Base-by-base conservation (phyloP, 805 yeast genomes). In the Candida andamanensis region DNA sequence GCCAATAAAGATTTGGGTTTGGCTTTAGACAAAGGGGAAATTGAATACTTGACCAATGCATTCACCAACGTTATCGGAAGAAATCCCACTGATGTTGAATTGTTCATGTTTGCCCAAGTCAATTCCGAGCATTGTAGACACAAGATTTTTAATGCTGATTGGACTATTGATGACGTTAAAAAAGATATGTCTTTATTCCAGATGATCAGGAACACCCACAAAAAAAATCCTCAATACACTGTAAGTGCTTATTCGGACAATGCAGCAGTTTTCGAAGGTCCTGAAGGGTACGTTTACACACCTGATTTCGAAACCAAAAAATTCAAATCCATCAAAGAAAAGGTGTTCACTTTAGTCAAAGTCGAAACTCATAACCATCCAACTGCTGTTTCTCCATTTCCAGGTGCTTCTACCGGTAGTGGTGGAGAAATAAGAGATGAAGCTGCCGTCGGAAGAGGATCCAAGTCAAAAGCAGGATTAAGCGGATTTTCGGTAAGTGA, bases 391-490 rank as follows among this genome's bases (percentile, higher is more conserved):
- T 90, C 97, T 15, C 99, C 99, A 24, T 92, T 86, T 63, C 89
- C 98, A 3, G 99, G 99, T 60, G 99, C 99, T 19, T 95, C 99
- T 26, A 92, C 99, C 10, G 99, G 99, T 42, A 89, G 97, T 8
- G 99, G 99, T 58, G 99, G 99, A 68, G 99, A 92, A 64, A 92
- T 92, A 52, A 85, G 99, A 72, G 99, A 92, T 61, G 99, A 92
- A 67, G 98, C 97, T 65, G 98, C 99, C 18, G 95, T 92, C 16
- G 99, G 99, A 42, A 78, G 97, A 58, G 99, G 99, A 28, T 90
- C 97, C 16, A 86, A 86, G 60, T 77, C 97, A 26, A 90, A 92
- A 63, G 95, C 97, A 53, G 99, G 99, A 34, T 69, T 92, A 40
- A 71, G 95, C 25, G 99, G 99, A 6, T 92, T 79, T 60, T 74